These are phyloP conservation scores for Cladosporium sp. DNA, from an alignment of 2,329 filamentous ascomycete genomes.

Conservation along the genomic window DNA sequence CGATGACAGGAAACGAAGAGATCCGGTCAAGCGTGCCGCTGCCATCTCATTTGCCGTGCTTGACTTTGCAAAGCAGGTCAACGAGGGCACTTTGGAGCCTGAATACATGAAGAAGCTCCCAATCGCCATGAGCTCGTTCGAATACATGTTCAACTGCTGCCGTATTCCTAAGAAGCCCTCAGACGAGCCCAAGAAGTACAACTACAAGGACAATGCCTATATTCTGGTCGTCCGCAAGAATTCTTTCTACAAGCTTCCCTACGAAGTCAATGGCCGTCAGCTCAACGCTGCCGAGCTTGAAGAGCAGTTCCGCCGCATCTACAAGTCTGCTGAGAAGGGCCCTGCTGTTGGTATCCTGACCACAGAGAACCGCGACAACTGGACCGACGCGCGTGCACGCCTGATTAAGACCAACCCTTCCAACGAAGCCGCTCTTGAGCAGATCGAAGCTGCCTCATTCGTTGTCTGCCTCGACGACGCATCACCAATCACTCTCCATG, in stretches of 20 bases:
- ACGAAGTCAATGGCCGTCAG: conserved; percentile 77
- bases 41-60: conserved; percentile 80
- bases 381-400: conserved; percentile 73
- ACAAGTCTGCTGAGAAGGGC: conserved; percentile 68
- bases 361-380: conserved; percentile 87
- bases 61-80: conserved; percentile 93
- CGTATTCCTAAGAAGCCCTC: conserved; percentile 77
- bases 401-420: conserved; percentile 71
- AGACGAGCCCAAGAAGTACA: conserved; percentile 80
- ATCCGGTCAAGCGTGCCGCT: conserved; percentile 89
- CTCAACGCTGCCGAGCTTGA: conserved; percentile 88
- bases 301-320: conserved; percentile 80
- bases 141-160: conserved; percentile 97
- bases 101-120: conserved; percentile 99
- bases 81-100: conserved; percentile 76
- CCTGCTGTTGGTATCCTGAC: conserved; percentile 81
- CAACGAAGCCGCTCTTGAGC: conserved; percentile 73
- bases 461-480: conserved; percentile 91
- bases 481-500: conserved; percentile 84
- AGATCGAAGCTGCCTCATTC: conserved; percentile 86
- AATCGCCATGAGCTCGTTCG: conserved; percentile 96
- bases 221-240: conserved; percentile 91
- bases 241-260: conserved; percentile 88
- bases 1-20: conserved; percentile 80
- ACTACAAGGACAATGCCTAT: conserved; percentile 71